Percentiles rank a stretch among this genome's conserved stretches.
These are phyloP conservation scores for Candida ovalis DNA, from an alignment of 805 yeast genomes.

Conservation along the genomic window DNA sequence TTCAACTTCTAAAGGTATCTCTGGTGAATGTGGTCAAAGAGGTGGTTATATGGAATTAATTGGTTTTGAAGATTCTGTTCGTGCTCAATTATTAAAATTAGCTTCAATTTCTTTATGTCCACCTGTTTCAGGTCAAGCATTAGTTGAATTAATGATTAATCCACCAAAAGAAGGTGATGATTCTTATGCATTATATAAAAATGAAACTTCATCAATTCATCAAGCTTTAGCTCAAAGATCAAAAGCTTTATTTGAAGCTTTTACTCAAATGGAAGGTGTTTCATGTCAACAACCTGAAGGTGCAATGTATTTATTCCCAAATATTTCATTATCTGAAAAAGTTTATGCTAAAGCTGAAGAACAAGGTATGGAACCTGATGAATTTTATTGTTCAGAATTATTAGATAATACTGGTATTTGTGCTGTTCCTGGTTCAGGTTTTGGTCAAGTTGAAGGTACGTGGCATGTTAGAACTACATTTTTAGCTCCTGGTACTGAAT, in stretches of 20 bases:
- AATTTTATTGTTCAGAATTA: slow-evolving; percentile 79
- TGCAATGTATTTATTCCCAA: slow-evolving; percentile 96
- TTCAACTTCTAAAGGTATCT: slow-evolving; percentile 96
- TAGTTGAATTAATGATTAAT: slow-evolving; percentile 87
- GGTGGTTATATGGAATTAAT: slow-evolving; percentile 97
- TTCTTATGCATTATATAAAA: slow-evolving; percentile 61
- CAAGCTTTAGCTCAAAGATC: slow-evolving; percentile 64
- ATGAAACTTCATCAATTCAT: slow-evolving; percentile 62
- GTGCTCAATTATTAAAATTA: slow-evolving; percentile 71
- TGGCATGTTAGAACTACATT: slow-evolving; percentile 95
- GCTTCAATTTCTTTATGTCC: slow-evolving; percentile 92
- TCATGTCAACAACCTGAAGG: slow-evolving; percentile 89
- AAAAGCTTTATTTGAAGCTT: slow-evolving; percentile 59
- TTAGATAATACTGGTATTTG: slow-evolving; percentile 91
- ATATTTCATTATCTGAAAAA: slow-evolving; percentile 56
- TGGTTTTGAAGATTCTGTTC: slow-evolving; percentile 71
- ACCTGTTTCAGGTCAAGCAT: slow-evolving; percentile 90
- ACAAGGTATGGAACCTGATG: slow-evolving; percentile 66
- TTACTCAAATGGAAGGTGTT: slow-evolving; percentile 74
- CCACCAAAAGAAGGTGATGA: slow-evolving; percentile 82
- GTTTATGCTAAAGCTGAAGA: slow-evolving; percentile 61
- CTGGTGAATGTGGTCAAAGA: slow-evolving; percentile 99
- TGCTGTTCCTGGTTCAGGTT: slow-evolving; percentile 96
- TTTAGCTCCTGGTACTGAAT: slow-evolving; percentile 89
- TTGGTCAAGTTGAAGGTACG: slow-evolving; percentile 88